Conservation (phyloP, 1,139 yeast species). For the Saccharomycopsis phalli region DNA sequence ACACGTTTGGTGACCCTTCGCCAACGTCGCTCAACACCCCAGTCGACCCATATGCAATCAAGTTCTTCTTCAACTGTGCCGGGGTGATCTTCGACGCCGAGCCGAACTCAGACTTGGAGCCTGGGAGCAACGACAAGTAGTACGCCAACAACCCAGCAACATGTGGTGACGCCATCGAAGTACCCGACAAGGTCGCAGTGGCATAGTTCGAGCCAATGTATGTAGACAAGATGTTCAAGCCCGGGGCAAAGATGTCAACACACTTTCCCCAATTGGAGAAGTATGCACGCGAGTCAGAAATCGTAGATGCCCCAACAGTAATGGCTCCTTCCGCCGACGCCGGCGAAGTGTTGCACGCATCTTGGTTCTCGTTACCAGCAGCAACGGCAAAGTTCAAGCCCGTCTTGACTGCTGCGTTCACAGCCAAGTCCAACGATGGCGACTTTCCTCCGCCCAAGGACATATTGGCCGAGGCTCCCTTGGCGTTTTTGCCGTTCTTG, state of each 20-base stretch:
- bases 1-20: constrained; percentile 74
- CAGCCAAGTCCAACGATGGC: constrained; percentile 73
- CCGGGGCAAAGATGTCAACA: constrained; percentile 83
- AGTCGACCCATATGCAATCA: constrained; percentile 72
- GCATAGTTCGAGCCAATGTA: constrained; percentile 81
- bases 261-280: constrained; percentile 79
- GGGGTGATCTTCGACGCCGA: constrained; percentile 60
- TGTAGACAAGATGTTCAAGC: constrained; percentile 70
- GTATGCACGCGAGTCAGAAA: constrained; percentile 67
- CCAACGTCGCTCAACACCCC: constrained; percentile 64
- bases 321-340: constrained; percentile 69
- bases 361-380: constrained; percentile 81
- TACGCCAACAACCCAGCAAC: constrained; percentile 85
- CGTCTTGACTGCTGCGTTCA: constrained; percentile 72
- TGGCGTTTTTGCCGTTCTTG: constrained; percentile 33
- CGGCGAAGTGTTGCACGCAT: constrained; percentile 79
- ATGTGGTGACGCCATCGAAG: constrained; percentile 99
- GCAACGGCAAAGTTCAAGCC: constrained; percentile 83
- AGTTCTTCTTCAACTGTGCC: constrained; percentile 78
- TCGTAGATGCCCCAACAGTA: constrained; percentile 78
- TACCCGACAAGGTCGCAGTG: constrained; percentile 90
- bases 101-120: constrained; percentile 62
- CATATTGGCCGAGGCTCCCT: constrained; percentile 86
- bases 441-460: constrained; percentile 85
- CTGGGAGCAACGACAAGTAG: constrained; percentile 88